Evolutionary conservation across 371 early-diverging fungal species (phyloP).

Genomic region (Rhizopus arrhizus): DNA sequence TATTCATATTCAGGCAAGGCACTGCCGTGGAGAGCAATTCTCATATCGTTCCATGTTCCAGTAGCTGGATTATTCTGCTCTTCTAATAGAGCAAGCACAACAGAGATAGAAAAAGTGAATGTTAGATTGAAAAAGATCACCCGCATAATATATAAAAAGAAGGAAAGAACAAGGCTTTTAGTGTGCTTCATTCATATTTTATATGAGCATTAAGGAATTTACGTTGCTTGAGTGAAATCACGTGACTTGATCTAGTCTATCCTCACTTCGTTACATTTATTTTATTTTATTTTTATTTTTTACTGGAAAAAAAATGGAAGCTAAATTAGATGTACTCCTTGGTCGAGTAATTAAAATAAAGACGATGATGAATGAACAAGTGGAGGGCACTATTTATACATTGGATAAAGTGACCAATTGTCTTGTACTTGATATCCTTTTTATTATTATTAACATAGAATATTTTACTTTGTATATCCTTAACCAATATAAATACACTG

Average conservation of each 20-base stretch:
- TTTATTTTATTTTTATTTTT: not conserved
- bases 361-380: conserved; percentile 57
- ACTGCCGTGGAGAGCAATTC: conserved; percentile 13
- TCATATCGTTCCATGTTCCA: conserved; percentile 9
- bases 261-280: not conserved
- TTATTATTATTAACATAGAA: conserved; percentile 11
- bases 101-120: not conserved
- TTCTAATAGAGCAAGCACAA: not conserved
- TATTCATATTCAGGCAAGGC: not conserved
- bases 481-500: conserved; percentile 27
- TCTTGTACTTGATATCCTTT: conserved; percentile 69
- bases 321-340: conserved; percentile 27
- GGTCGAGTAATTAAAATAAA: conserved; percentile 59
- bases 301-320: conserved; percentile 3
- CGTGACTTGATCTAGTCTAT: too few relatives aligned
- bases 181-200: not conserved
- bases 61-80: conserved; percentile 5
- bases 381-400: conserved; percentile 65
- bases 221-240: not conserved
- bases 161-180: not conserved
- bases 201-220: not conserved
- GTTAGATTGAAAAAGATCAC: conserved; percentile 5
- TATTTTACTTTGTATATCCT: not conserved
- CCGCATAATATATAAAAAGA: not conserved
- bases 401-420: conserved; percentile 65